These are phyloP conservation scores for Arabis hirsuta DNA, from an alignment of 345 rosid genomes.

Conservation along the genomic window DNA sequence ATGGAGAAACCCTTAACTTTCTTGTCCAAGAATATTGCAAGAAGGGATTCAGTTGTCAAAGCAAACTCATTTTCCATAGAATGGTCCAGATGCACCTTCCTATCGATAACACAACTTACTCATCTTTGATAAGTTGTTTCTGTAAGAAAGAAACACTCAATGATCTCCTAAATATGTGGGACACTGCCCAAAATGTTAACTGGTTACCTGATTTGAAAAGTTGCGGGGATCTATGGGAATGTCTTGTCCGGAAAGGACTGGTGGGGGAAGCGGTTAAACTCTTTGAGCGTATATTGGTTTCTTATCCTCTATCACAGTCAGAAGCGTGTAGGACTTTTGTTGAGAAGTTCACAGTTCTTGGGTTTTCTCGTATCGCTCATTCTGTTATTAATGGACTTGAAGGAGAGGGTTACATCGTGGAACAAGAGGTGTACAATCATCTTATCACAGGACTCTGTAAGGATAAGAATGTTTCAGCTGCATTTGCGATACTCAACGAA, in stretches of 20 bases:
- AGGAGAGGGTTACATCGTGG: slow-evolving; percentile 52
- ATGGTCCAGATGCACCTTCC: slow-evolving; percentile 54
- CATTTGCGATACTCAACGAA: slow-evolving; percentile 49
- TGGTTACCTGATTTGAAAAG: slow-evolving; percentile 58
- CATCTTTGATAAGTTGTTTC: slow-evolving; percentile 54
- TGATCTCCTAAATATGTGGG: slow-evolving; percentile 52
- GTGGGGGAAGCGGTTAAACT: slow-evolving; percentile 65
- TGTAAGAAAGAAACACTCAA: slow-evolving; percentile 55
- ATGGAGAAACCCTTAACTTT: slow-evolving; percentile 60
- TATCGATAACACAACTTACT: slow-evolving; percentile 51
- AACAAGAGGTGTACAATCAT: slow-evolving; percentile 47
- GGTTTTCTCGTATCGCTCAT: slow-evolving; percentile 50
- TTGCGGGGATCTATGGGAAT: slow-evolving; percentile 50
- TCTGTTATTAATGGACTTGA: slow-evolving; percentile 54
- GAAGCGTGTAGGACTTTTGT: slow-evolving; percentile 48
- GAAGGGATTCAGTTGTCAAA: slow-evolving; percentile 57
- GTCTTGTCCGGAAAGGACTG: slow-evolving; percentile 55
- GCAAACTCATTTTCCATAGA: slow-evolving; percentile 50
- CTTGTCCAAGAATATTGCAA: slow-evolving; percentile 64
- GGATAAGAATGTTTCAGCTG: slow-evolving; percentile 50
- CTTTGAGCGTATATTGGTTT: slow-evolving; percentile 54
- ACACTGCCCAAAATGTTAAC: slow-evolving; percentile 47
- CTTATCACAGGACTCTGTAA: slow-evolving; percentile 59
- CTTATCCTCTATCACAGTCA: slow-evolving; percentile 44
- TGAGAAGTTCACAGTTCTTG: slow-evolving; percentile 57